phyloP scores from a whole-genome alignment of 2,329 filamentous ascomycete genomes.

The Gaeumannomyces tritici region DNA sequence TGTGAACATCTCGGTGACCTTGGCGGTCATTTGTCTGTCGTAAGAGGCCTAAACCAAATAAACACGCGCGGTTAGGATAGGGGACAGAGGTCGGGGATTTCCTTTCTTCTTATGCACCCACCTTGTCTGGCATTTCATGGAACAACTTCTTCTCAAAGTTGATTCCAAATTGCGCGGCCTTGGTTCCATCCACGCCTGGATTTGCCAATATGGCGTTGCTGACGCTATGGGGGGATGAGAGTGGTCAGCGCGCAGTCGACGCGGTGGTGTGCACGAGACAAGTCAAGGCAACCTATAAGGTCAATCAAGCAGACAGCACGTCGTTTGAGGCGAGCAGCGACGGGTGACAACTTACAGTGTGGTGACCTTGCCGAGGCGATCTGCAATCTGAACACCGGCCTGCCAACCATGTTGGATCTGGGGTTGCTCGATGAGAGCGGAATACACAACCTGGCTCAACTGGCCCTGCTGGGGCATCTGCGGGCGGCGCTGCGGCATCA shows the following conservation, averaged over 20 bases:
- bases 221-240: conserved; percentile 25
- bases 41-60: conserved; percentile 34
- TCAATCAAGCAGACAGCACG: background rate
- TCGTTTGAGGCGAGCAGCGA: background rate
- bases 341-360: conserved; percentile 24
- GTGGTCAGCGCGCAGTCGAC: background rate
- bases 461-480: conserved; percentile 43
- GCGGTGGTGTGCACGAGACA: background rate
- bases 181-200: conserved; percentile 27
- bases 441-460: conserved; percentile 27
- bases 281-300: background rate
- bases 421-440: conserved; percentile 17
- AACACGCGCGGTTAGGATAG: background rate
- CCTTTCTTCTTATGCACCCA: conserved; percentile 4
- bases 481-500: conserved; percentile 36
- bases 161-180: conserved; percentile 31
- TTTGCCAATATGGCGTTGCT: conserved; percentile 40
- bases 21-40: conserved; percentile 34
- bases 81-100: background rate
- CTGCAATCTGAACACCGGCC: conserved; percentile 22
- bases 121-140: conserved; percentile 32
- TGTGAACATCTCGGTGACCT: conserved; percentile 37
- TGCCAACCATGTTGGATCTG: conserved; percentile 29
- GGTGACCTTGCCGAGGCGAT: conserved; percentile 32
- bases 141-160: conserved; percentile 39